Percentiles rank a stretch among this genome's conserved stretches.
Conservation (phyloP, 1,139 yeast species). For the Geotrichum reessii region DNA sequence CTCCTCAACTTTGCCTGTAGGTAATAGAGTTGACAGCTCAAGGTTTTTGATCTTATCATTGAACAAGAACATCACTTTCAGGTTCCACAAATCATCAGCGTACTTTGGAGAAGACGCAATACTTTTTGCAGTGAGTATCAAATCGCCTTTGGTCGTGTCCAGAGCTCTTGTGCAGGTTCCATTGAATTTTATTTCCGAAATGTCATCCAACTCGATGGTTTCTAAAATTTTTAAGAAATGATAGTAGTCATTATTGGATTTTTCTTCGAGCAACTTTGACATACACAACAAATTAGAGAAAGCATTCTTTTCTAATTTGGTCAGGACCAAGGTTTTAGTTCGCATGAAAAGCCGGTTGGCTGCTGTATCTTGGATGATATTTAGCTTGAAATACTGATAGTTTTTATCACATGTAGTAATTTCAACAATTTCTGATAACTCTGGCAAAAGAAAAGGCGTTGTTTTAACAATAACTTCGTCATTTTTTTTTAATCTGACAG, state of each 20-base stretch:
- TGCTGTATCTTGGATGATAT: slow-evolving; percentile 40
- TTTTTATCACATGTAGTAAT: slow-evolving; percentile 43
- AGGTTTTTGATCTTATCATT: slow-evolving; percentile 39
- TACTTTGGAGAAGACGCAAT: slow-evolving; percentile 44
- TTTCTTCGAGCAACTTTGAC: slow-evolving; percentile 22
- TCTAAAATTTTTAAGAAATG: slow-evolving; percentile 3
- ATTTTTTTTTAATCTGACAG: slow-evolving; percentile 33
- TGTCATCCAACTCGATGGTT: slow-evolving; percentile 6
- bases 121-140: slow-evolving; percentile 47
- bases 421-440: slow-evolving; percentile 44
- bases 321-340: slow-evolving; percentile 47
- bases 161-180: slow-evolving; percentile 13
- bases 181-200: slow-evolving; percentile 5
- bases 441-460: slow-evolving; percentile 70
- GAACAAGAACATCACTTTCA: slow-evolving; percentile 58
- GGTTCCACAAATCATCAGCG: slow-evolving; percentile 60
- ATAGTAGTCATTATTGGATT: neutral
- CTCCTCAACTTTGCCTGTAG: slow-evolving; percentile 16
- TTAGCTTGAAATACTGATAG: slow-evolving; percentile 44
- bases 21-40: slow-evolving; percentile 6
- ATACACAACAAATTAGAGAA: slow-evolving; percentile 40
- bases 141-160: slow-evolving; percentile 48
- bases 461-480: slow-evolving; percentile 35
- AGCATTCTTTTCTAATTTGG: slow-evolving; percentile 44
- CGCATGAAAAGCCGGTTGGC: slow-evolving; percentile 37